phyloP scores from a whole-genome alignment of 495 filamentous ascomycete species.

The Hyaloscypha variabilis region DNA sequence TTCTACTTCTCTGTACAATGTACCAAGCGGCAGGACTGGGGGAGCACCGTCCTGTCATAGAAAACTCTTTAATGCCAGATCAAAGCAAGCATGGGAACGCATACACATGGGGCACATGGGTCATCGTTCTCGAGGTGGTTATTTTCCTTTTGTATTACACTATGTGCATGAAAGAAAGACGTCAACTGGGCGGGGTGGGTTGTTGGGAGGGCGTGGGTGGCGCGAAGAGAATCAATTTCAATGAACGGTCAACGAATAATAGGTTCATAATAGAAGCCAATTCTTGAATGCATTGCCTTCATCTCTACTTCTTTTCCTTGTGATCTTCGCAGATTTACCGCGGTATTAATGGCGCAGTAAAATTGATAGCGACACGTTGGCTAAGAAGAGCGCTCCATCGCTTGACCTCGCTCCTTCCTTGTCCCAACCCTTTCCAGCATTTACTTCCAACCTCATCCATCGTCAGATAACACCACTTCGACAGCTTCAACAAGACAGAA shows the following conservation, averaged over 20 bases:
- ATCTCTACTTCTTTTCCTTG: no score
- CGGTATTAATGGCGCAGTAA: no score
- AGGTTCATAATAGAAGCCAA: neutral
- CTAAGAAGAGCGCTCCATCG: neutral
- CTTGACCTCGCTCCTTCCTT: neutral
- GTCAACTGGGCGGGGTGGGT: neutral
- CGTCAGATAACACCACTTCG: neutral
- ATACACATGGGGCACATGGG: neutral
- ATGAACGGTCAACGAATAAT: neutral
- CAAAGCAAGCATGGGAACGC: conserved; percentile 11
- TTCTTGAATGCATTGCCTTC: no score
- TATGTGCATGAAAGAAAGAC: neutral
- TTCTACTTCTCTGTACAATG: conserved; percentile 34
- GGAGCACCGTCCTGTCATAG: neutral
- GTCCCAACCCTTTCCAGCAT: neutral
- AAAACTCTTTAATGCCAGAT: conserved; percentile 17
- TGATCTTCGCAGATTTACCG: no score
- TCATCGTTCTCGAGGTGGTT: neutral
- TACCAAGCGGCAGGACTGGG: conserved; percentile 11
- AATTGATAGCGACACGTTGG: no score
- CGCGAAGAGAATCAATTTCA: neutral
- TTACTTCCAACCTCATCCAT: neutral
- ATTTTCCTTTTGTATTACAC: neutral
- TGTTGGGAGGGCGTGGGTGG: neutral
- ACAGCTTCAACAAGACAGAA: no score